Conservation (phyloP, 306 rosid genomes). For the Quercus aquifolioides region DNA sequence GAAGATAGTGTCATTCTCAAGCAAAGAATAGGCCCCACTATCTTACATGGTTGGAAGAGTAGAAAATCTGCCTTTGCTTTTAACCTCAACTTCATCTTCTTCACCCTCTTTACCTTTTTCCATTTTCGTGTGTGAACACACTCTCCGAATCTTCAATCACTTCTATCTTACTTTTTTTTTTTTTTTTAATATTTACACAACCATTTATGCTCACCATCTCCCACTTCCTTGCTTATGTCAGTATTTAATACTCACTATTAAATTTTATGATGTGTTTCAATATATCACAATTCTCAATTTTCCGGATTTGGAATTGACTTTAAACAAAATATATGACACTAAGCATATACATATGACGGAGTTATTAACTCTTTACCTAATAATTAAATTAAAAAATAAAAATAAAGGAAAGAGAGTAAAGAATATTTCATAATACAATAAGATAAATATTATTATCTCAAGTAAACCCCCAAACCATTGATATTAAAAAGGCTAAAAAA, state of each 20-base stretch:
- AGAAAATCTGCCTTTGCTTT: conserved; percentile 70
- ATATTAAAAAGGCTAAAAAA: conserved; percentile 11
- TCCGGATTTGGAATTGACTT: too few relatives aligned
- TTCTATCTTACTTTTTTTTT: not conserved
- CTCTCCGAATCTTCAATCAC: conserved; percentile 16
- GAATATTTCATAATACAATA: conserved; percentile 9
- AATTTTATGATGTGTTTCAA: too few relatives aligned
- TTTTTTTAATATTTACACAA: not conserved
- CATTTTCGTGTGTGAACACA: conserved; percentile 27
- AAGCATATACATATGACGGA: not conserved
- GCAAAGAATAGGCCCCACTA: conserved; percentile 60
- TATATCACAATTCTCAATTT: too few relatives aligned
- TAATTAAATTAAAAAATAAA: not conserved
- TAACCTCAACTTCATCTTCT: conserved; percentile 34
- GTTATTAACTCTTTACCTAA: conserved; percentile 12
- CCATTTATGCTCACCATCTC: not conserved
- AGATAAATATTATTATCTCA: conserved; percentile 45
- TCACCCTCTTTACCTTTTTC: conserved; percentile 29
- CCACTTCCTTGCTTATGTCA: not conserved
- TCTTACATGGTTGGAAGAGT: conserved; percentile 39
- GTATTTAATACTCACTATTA: too few relatives aligned
- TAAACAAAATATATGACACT: too few relatives aligned
- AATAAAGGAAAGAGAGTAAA: not conserved
- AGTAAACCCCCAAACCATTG: conserved; percentile 66
- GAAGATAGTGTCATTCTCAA: conserved; percentile 71